A percentile compares a stretch with the other conserved stretches of the same genome.
These are phyloP conservation scores for Endoconidiophora polonica DNA, from an alignment of 2,329 filamentous ascomycete species.

Conservation along the genomic window DNA sequence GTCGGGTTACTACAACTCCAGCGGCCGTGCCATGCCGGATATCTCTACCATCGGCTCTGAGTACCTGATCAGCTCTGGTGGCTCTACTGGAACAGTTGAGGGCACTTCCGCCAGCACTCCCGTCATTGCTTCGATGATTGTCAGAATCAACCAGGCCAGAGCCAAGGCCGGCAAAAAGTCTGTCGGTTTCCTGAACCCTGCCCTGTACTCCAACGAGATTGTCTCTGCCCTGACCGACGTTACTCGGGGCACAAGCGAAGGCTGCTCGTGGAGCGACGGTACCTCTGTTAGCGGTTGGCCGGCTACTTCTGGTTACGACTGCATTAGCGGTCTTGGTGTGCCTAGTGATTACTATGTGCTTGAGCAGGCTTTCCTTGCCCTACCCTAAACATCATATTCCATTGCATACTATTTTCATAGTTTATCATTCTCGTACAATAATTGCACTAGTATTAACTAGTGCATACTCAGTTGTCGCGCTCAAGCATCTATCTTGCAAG, in stretches of 20 bases:
- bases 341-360: conserved; percentile 26
- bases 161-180: conserved; percentile 29
- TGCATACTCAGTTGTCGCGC: no score
- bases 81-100: conserved; percentile 17
- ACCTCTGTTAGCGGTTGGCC: conserved; percentile 26
- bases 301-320: conserved; percentile 29
- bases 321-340: conserved; percentile 33
- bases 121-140: conserved; percentile 36
- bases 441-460: no score
- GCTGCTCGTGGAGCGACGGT: conserved; percentile 24
- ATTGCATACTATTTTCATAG: no score
- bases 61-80: conserved; percentile 26
- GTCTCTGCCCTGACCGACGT: conserved; percentile 26
- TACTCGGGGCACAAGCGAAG: conserved; percentile 23
- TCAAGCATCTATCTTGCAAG: no score
- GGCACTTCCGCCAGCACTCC: conserved; percentile 38
- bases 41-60: conserved; percentile 40
- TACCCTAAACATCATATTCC: conserved; percentile 1
- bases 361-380: conserved; percentile 19
- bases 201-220: conserved; percentile 27
- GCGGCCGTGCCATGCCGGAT: conserved; percentile 34
- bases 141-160: conserved; percentile 37
- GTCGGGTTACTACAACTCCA: conserved; percentile 26
- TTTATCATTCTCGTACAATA: no score
- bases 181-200: conserved; percentile 37